Evolutionary conservation across 495 filamentous ascomycete species (phyloP).

Genomic region (Aspergillus hancockii): DNA sequence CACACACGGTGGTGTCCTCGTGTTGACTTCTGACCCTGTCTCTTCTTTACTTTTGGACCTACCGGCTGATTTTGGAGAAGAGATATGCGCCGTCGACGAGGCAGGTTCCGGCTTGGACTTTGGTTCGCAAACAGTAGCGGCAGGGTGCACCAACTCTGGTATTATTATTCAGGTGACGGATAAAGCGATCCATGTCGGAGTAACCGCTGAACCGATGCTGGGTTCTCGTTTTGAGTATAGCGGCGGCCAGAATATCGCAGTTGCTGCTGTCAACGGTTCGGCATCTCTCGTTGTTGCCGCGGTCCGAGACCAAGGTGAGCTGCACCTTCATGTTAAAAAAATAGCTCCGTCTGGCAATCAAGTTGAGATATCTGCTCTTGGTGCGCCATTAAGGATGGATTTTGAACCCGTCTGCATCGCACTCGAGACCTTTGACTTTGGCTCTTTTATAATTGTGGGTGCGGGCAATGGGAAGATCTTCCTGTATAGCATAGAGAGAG

Average conservation of each 20-base stretch:
- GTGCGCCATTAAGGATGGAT: slow-evolving; percentile 21
- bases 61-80: slow-evolving; percentile 31
- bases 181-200: slow-evolving; percentile 43
- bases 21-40: slow-evolving; percentile 43
- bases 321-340: slow-evolving; percentile 26
- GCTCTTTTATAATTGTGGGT: slow-evolving; percentile 38
- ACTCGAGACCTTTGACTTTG: slow-evolving; percentile 27
- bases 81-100: slow-evolving; percentile 44
- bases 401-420: slow-evolving; percentile 42
- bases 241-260: slow-evolving; percentile 22
- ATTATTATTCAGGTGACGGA: slow-evolving; percentile 59
- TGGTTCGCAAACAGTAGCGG: slow-evolving; percentile 57
- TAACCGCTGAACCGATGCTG: slow-evolving; percentile 18
- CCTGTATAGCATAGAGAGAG: slow-evolving; percentile 30
- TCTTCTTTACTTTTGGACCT: slow-evolving; percentile 41
- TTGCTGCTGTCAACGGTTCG: slow-evolving; percentile 33
- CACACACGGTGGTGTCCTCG: slow-evolving; percentile 37
- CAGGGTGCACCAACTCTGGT: slow-evolving; percentile 38
- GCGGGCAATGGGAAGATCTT: slow-evolving; percentile 36
- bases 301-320: slow-evolving; percentile 24
- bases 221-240: slow-evolving; percentile 23
- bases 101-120: slow-evolving; percentile 48
- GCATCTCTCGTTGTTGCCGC: slow-evolving; percentile 30
- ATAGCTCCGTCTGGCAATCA: slow-evolving; percentile 14
- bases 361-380: slow-evolving; percentile 20